Evolutionary conservation across 2,329 filamentous ascomycete species (phyloP).

Genomic region (Pseudogymnoascus sp.): DNA sequence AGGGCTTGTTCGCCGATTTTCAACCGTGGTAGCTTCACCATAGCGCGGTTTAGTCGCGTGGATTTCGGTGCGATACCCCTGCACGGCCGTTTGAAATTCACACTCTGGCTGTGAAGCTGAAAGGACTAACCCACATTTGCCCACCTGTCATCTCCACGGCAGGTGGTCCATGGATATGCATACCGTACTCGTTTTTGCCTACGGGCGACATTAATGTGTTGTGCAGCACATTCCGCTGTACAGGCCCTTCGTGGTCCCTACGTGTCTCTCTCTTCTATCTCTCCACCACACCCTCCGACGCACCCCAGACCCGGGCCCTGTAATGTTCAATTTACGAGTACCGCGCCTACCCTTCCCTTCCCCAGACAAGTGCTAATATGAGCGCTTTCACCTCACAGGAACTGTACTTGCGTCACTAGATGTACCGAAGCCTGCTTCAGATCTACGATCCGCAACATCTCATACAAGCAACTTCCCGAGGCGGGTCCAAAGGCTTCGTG

Average conservation of each 20-base stretch:
- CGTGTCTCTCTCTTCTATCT: not conserved
- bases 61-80: not conserved
- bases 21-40: conserved; percentile 1
- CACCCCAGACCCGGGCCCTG: conserved; percentile 1
- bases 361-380: not conserved
- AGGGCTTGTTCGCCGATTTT: conserved; percentile 4
- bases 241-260: not conserved
- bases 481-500: not conserved
- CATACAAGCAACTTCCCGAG: conserved; percentile 1
- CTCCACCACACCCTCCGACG: not conserved
- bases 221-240: conserved; percentile 2
- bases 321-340: conserved; percentile 2
- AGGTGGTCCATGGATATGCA: not conserved
- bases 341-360: not conserved
- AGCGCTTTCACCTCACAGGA: not conserved
- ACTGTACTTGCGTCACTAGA: conserved; percentile 5
- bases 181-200: not conserved
- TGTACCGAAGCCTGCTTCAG: conserved; percentile 2
- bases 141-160: conserved; percentile 2
- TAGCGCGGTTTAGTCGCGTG: not conserved
- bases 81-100: conserved; percentile 7
- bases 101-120: conserved; percentile 2
- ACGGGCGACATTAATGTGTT: conserved; percentile 4
- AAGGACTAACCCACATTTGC: not conserved
- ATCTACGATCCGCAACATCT: conserved; percentile 7